Percentiles rank a stretch among this genome's conserved stretches.
phyloP scores from a whole-genome alignment of 306 rosid species.

The Cyclanthera cordifolia region DNA sequence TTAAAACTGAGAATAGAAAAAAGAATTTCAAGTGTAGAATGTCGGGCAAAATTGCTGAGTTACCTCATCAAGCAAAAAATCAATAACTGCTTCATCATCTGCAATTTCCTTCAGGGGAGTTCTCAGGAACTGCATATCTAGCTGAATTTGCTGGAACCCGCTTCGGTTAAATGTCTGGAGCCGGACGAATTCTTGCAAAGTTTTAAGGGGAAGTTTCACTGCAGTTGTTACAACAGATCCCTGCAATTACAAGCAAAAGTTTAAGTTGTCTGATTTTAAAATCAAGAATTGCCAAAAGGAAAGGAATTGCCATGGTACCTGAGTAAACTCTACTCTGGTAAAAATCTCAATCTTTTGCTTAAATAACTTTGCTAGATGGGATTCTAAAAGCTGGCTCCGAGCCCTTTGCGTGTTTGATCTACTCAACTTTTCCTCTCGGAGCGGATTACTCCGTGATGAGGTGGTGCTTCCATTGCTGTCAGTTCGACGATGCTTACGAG shows the following conservation, averaged over 20 bases:
- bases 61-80: conserved; percentile 94
- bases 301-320: conserved; percentile 38
- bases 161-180: conserved; percentile 84
- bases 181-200: conserved; percentile 75
- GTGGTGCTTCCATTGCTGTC: conserved; percentile 81
- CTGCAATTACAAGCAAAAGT: conserved; percentile 35
- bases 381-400: conserved; percentile 90
- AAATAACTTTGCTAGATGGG: conserved; percentile 88
- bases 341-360: conserved; percentile 91
- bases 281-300: conserved; percentile 12
- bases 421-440: conserved; percentile 63
- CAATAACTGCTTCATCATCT: conserved; percentile 81
- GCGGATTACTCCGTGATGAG: conserved; percentile 83
- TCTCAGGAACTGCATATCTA: conserved; percentile 78
- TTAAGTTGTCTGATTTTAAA: conserved; percentile 20
- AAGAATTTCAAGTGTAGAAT: not conserved
- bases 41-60: not conserved
- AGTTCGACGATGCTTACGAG: conserved; percentile 56
- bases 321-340: conserved; percentile 81
- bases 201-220: conserved; percentile 83
- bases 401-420: conserved; percentile 73
- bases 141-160: conserved; percentile 94
- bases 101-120: conserved; percentile 61
- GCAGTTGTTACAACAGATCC: conserved; percentile 66
- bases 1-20: not conserved